These are phyloP conservation scores for Lithospermum erythrorhizon DNA, from an alignment of 257 asterid genomes.

Conservation along the genomic window DNA sequence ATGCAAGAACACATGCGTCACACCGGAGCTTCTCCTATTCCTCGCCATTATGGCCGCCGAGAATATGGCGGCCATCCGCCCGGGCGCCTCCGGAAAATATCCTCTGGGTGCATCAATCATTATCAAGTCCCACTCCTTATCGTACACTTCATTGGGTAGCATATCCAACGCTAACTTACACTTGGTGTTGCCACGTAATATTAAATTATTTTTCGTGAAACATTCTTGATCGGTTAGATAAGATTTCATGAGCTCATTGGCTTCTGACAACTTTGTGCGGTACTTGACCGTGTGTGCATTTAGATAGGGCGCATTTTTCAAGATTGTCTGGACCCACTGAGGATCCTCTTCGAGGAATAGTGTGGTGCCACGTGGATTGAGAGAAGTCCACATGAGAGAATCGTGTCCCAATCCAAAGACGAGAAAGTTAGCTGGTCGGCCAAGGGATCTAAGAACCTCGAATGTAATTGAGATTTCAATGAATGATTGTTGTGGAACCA, in stretches of 20 bases:
- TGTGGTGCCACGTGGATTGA: conserved; percentile 63
- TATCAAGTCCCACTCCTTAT: conserved; percentile 75
- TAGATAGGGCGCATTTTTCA: conserved; percentile 45
- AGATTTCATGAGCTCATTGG: conserved; percentile 40
- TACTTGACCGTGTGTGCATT: conserved; percentile 45
- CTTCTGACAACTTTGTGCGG: conserved; percentile 48
- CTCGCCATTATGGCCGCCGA: conserved; percentile 90
- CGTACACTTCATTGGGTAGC: conserved; percentile 59
- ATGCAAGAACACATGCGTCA: conserved; percentile 67
- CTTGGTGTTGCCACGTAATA: conserved; percentile 48
- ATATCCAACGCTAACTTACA: conserved; percentile 67
- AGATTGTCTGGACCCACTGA: conserved; percentile 48
- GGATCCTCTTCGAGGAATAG: conserved; percentile 80
- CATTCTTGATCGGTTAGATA: conserved; percentile 42
- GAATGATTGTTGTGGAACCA: conserved; percentile 23
- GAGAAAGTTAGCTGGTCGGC: conserved; percentile 48
- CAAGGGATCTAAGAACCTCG: conserved; percentile 25
- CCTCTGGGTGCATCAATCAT: conserved; percentile 94
- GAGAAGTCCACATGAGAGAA: conserved; percentile 76
- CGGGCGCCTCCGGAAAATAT: conserved; percentile 67
- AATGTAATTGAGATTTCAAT: conserved; percentile 18
- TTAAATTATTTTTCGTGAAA: conserved; percentile 30
- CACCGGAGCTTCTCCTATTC: conserved; percentile 50
- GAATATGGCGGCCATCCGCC: conserved; percentile 85
- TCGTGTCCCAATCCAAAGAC: conserved; percentile 83